Base-by-base conservation (phyloP, 768 basidiomycete genomes). In the Candolleomyces aberdarensis region DNA sequence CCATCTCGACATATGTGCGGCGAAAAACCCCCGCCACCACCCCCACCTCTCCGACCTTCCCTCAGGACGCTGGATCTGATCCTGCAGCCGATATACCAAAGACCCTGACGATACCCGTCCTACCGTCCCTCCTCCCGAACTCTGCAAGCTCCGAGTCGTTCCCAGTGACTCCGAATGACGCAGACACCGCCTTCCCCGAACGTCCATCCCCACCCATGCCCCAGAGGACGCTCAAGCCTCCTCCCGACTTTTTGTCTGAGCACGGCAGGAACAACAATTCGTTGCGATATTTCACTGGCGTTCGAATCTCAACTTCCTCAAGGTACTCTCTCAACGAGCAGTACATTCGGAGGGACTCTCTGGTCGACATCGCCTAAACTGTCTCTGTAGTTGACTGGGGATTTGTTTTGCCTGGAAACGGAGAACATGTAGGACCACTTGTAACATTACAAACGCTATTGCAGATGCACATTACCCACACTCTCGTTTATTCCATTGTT, bases 1-100 rank as follows among this genome's bases (percentile, higher is more conserved):
- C 91, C 57, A 92, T 93, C 58, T 93, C 91, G 29, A 81, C 83
- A 43, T 92, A 88, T 61, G 86, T 89, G 47, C 89, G 91, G 63
- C 85, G 91, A 63, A 89, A 86, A 74, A 90, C 89, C 1, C 90
- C 91, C 31, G 85, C 85, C 60, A 80, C 83, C 43, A 90, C 91
- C 11, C 89, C 90, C 0, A 85, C 84, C 15, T 84, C 86, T 1
- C 83, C 88, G 13, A 82, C 83, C 11, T 90, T 89, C 70, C 76
- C 82, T 57, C 80, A 73, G 54, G 78, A 77, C 66, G 72, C 72
- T 66, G 71, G 71, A 66, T 72, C 74, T 64, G 72, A 73, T 68
- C 76, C 78, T 62, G 72, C 75, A 26, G 65, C 70, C 13, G 69
- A 76, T 17, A 64, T 62, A 29, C 76, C 76, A 47, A 77, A 78